Evolutionary conservation across 768 basidiomycete genomes (phyloP), one percentile per base, ranked within the genome.

Genomic region (Macrolepiota fuliginosa): DNA sequence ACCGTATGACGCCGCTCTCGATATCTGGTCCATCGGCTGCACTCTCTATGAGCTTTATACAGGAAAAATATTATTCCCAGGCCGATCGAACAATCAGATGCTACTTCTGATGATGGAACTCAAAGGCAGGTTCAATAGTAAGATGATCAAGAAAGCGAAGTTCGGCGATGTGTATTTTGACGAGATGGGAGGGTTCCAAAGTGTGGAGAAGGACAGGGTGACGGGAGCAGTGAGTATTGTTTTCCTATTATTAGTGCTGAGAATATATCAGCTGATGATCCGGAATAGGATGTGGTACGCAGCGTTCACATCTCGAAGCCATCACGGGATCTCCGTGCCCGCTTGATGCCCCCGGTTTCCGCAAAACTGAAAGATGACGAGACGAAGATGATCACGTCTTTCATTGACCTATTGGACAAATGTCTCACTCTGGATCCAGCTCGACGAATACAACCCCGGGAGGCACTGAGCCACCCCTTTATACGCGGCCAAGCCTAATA

Each of bases 41-140:
- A 98, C 97, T 6, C 79, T 99, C n/a, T 96, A 93, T 70, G 94
- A 96, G 69, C 78, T 96, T 15, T 96, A 94, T 76, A 95, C 94
- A 1, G 94, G 94, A 72, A 98, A 97, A 79, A 98, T 98, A 59
- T 86, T 99, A 42, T 94, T 98, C 73, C 97, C 97, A 0, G 96
- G 96, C 12, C 87, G 94, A 40, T 92, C 92, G 17, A 98, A 99
- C 75, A 97, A 97, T 70, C 96, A 98, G 69, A 98, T 98, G 96
- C 79, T 98, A 19, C 80, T 94, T 58, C 85, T 92, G 60, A 97
- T 98, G 91, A 98, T 98, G 95, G 96, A 98, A 73, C 81, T 97
- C 61, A 96, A 93, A 73, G 96, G 97, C 37, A 83, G 94, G 53
- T 92, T 98, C 77, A 96, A 94, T 70, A 81, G 85, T 65, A 94